phyloP scores from a whole-genome alignment of 345 rosid genomes.

The Linum usitatissimum region DNA sequence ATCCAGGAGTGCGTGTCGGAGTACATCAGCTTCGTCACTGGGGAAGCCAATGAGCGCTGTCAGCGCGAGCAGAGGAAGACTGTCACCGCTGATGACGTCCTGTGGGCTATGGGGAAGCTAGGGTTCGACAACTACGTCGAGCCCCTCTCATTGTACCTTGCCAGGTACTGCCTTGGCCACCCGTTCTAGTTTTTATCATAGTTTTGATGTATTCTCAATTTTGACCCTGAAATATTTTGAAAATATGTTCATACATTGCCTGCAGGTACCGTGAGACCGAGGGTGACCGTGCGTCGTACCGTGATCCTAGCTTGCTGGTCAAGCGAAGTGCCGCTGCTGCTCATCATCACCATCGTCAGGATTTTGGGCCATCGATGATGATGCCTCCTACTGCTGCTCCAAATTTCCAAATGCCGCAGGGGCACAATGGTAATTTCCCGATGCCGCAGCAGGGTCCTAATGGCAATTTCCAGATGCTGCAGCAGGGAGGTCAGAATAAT shows the following conservation, averaged over 20 bases:
- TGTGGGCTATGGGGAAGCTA: constrained; percentile 90
- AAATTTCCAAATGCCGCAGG: no score
- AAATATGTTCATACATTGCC: constrained; percentile 16
- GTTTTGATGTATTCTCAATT: no score
- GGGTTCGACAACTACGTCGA: constrained; percentile 88
- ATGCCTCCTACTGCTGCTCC: no score
- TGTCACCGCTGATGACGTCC: constrained; percentile 80
- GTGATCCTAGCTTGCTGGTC: neutral
- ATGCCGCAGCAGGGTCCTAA: no score
- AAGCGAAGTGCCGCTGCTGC: constrained; percentile 6
- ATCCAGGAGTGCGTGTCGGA: constrained; percentile 95
- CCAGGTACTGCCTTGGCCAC: no score
- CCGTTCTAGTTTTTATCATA: no score
- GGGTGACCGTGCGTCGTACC: constrained; percentile 34
- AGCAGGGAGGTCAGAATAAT: no score
- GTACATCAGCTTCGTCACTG: constrained; percentile 94
- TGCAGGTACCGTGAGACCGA: constrained; percentile 68
- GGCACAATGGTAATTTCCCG: no score
- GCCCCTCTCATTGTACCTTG: constrained; percentile 64
- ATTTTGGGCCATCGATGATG: neutral
- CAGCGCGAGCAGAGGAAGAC: constrained; percentile 95
- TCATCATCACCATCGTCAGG: constrained; percentile 5
- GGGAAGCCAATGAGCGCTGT: constrained; percentile 95
- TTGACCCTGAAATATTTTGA: no score
- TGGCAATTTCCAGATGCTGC: no score